Conservation (phyloP, 2,329 filamentous ascomycete genomes). For the Arthrobotrys pseudoclavata region DNA sequence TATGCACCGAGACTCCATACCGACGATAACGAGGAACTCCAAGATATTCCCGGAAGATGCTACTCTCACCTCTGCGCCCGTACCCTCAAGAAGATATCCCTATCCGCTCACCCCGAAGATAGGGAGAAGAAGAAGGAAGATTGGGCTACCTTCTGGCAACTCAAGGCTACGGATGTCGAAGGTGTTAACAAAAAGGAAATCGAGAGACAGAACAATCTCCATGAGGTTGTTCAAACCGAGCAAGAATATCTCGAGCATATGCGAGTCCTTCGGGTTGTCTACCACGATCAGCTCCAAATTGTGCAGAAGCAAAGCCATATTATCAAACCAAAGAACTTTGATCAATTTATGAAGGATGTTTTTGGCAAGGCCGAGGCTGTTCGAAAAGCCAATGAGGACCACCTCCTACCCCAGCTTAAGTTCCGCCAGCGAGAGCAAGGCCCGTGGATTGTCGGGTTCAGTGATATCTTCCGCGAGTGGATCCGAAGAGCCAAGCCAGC, state of each 20-base stretch:
- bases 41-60: constrained; percentile 79
- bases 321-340: constrained; percentile 81
- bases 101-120: constrained; percentile 79
- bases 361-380: constrained; percentile 93
- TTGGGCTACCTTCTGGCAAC: constrained; percentile 89
- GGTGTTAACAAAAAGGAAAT: constrained; percentile 85
- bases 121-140: constrained; percentile 79
- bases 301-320: constrained; percentile 68
- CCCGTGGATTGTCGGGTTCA: constrained; percentile 92
- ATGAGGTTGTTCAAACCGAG: constrained; percentile 94
- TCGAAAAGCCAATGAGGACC: constrained; percentile 90
- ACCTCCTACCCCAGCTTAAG: constrained; percentile 91
- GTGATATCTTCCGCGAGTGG: constrained; percentile 98
- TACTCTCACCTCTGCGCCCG: constrained; percentile 95
- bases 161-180: constrained; percentile 82
- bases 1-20: constrained; percentile 87
- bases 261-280: constrained; percentile 85
- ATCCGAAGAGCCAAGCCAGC: constrained; percentile 90
- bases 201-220: constrained; percentile 90
- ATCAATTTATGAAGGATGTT: constrained; percentile 84
- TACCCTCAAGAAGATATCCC: constrained; percentile 92
- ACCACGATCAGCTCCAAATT: constrained; percentile 83
- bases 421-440: constrained; percentile 97
- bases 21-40: constrained; percentile 68
- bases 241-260: constrained; percentile 91